Percentiles rank a stretch among this genome's conserved stretches.
Conservation (phyloP, 805 yeast species). For the Torulaspora indica region DNA sequence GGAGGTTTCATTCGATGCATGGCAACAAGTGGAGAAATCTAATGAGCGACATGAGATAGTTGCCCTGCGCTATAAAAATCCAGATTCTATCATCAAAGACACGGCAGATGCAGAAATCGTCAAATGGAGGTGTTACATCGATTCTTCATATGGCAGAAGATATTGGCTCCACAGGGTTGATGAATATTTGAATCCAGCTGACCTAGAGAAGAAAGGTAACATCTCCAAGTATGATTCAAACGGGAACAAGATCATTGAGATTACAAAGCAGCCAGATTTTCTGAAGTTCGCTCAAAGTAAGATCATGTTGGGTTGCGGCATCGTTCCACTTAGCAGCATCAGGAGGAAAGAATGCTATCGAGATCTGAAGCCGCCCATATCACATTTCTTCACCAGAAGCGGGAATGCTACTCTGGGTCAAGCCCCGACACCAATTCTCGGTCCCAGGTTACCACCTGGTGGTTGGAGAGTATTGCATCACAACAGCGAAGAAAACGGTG, state of each 20-base stretch:
- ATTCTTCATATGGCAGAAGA: conserved; percentile 57
- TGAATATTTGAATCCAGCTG: conserved; percentile 34
- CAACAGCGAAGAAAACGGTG: conserved; percentile 13
- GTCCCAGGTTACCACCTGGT: conserved; percentile 34
- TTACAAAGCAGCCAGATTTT: conserved; percentile 39
- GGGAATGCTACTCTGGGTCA: conserved; percentile 30
- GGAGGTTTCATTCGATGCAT: conserved; percentile 57
- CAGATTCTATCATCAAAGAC: conserved; percentile 24
- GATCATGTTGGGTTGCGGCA: conserved; percentile 37
- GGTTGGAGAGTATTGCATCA: conserved; percentile 35
- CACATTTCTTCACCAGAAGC: conserved; percentile 33
- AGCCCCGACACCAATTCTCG: conserved; percentile 21
- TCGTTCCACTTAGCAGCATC: conserved; percentile 28
- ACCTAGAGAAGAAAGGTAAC: conserved; percentile 32
- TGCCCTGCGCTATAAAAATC: conserved; percentile 19
- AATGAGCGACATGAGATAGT: conserved; percentile 28
- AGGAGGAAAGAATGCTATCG: conserved; percentile 31
- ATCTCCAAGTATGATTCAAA: conserved; percentile 59
- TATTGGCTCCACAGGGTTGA: conserved; percentile 67
- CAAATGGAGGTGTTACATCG: conserved; percentile 36
- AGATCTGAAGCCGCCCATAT: conserved; percentile 34
- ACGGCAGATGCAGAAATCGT: conserved; percentile 19
- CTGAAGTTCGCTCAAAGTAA: conserved; percentile 40
- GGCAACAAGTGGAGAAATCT: conserved; percentile 34
- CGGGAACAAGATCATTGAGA: conserved; percentile 52